phyloP scores from a whole-genome alignment of 495 filamentous ascomycete species.

The Coniosporium apollinis region DNA sequence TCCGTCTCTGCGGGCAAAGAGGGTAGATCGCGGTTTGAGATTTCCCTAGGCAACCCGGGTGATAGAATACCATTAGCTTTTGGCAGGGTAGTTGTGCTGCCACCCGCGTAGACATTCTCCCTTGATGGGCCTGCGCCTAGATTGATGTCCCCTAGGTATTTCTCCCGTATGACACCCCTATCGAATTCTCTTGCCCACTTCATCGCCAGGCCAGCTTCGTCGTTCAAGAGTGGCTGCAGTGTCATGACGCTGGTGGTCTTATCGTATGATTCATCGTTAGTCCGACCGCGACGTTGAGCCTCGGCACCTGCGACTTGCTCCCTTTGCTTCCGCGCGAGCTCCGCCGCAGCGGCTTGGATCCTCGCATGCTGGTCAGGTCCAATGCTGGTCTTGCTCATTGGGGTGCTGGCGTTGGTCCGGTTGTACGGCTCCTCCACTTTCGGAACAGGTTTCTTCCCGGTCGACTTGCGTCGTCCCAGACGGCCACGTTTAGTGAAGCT shows the following conservation, averaged over 20 bases:
- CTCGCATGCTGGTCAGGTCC: slow-evolving; percentile 81
- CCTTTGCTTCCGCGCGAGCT: slow-evolving; percentile 45
- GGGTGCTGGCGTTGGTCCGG: slow-evolving; percentile 25
- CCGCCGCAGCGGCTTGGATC: slow-evolving; percentile 76
- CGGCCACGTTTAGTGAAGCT: slow-evolving; percentile 59
- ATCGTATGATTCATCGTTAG: slow-evolving; percentile 35
- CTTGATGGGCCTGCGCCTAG: too few species aligned
- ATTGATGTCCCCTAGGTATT: slow-evolving; percentile 66
- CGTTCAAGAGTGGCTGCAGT: slow-evolving; percentile 69
- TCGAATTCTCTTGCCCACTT: slow-evolving; percentile 91
- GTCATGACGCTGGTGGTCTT: slow-evolving; percentile 91
- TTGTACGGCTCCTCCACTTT: slow-evolving; percentile 35
- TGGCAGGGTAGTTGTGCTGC: too few species aligned
- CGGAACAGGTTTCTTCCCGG: slow-evolving; percentile 30
- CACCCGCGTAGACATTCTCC: too few species aligned
- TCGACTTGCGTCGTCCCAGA: slow-evolving; percentile 51
- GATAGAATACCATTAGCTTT: too few species aligned
- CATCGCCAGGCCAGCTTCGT: slow-evolving; percentile 79
- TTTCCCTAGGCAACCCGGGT: too few species aligned
- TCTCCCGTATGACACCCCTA: slow-evolving; percentile 61
- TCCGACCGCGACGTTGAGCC: slow-evolving; percentile 22
- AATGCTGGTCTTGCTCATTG: slow-evolving; percentile 71
- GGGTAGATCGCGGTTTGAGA: too few species aligned
- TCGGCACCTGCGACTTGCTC: slow-evolving; percentile 32
- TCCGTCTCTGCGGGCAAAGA: too few species aligned